Base-by-base conservation (phyloP, 768 basidiomycete genomes). In the Hebeloma cylindrosporum region DNA sequence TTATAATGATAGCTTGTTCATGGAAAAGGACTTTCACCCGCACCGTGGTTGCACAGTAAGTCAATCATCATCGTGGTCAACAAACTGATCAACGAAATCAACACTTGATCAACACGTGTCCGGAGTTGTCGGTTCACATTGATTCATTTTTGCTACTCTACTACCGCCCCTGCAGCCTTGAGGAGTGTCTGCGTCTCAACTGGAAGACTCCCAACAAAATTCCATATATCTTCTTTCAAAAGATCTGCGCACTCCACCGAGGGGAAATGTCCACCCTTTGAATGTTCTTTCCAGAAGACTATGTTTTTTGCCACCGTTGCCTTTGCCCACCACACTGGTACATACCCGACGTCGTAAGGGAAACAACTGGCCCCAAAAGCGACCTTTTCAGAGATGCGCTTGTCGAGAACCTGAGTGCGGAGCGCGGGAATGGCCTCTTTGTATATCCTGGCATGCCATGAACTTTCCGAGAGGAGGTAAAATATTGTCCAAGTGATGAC, bases 251-350 rank as follows among this genome's bases (percentile, higher is more conserved):
- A 60, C 50, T 78, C 77, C 27, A 67, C 51, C 0, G 74, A 64
- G 2, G 73, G 67, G 53, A 76, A 78, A 58, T 75, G 75, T 0
- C 76, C 75, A 3, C 76, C 76, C 7, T 56, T 56, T 4, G 57
- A 51, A 40, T 77, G 73, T 17, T 66, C 62, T 22, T 62, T 64
- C 57, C 69, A 69, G 30, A 71, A 71, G 17, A 74, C 69, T 16
- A 75, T 62, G 7, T 66, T 73, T 23, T 67, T 61, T 13, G 64
- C 53, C 20, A 67, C 59, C 5, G 62, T 60, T n/a, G 65, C 38
- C 63, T 73, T 69, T 5, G 67, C 72, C 54, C 51, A 75, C 74
- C 64, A 63, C 41, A 55, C 57, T 2, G 73, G 71, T 0, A 65
- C n/a, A 11, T 57, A 57, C 1, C 55, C 20, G 0, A 71, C 9